phyloP scores from a whole-genome alignment of 352 stramenopile species.

The Thalassiosira mediterranea region DNA sequence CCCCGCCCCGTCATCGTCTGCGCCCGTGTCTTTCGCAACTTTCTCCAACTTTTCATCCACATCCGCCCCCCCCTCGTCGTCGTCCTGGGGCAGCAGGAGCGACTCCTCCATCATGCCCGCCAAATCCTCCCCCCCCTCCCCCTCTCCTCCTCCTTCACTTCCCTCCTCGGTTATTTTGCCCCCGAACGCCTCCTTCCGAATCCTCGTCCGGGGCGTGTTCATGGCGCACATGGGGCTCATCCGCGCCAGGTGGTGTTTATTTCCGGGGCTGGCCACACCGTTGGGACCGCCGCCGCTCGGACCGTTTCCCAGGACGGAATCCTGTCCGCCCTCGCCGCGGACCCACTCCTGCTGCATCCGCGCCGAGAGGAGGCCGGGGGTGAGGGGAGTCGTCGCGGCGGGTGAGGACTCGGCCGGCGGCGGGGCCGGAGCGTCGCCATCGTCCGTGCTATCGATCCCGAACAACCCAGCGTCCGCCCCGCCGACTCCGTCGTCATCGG shows the following conservation, averaged over 20 bases:
- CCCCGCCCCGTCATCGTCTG: slow-evolving; percentile 20
- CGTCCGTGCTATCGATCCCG: slow-evolving; percentile 2
- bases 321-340: slow-evolving; percentile 6
- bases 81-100: slow-evolving; percentile 31
- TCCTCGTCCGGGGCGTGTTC: slow-evolving; percentile 34
- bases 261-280: neutral
- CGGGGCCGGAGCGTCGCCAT: slow-evolving; percentile 3
- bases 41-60: slow-evolving; percentile 22
- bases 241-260: neutral
- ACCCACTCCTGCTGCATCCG: slow-evolving; percentile 51
- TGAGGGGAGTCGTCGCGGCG: slow-evolving; percentile 3
- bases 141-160: neutral
- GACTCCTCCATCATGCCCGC: slow-evolving; percentile 16
- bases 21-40: slow-evolving; percentile 7
- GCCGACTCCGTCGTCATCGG: slow-evolving; percentile 15
- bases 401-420: slow-evolving; percentile 3
- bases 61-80: slow-evolving; percentile 5
- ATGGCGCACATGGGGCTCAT: slow-evolving; percentile 48
- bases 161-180: slow-evolving; percentile 1
- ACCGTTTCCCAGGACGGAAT: slow-evolving; percentile 14
- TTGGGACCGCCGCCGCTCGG: slow-evolving; percentile 7
- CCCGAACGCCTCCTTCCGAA: slow-evolving; percentile 12
- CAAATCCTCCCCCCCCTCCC: slow-evolving; percentile 6
- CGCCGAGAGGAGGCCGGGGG: slow-evolving; percentile 42
- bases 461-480: slow-evolving; percentile 8